Base-by-base conservation (phyloP, 352 stramenopile species). In the Globisporangium cylindrosporum region DNA sequence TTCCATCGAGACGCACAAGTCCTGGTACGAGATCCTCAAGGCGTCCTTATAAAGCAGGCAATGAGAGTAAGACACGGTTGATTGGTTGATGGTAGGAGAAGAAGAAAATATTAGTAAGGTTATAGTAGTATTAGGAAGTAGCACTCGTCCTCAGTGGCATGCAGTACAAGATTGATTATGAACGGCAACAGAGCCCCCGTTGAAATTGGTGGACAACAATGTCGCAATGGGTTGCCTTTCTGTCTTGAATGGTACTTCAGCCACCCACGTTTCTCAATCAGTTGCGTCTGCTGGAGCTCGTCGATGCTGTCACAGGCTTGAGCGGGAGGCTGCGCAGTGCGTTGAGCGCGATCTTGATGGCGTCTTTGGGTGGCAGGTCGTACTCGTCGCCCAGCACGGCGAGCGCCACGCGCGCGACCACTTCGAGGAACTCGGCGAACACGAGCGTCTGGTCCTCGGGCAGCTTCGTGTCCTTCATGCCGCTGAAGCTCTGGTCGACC, bases 281-380 rank as follows among this genome's bases (percentile, higher is more conserved):
- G 59, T 88, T 83, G 69, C 77, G 71, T 51, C 64, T 55, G 34
- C 65, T 71, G 9, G 14, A 38, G 32, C 32, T 38, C 43, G 56
- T 56, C n/a, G 24, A 10, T 25, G 58, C 6, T 1, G 25, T 18
- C 5, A 24, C 64, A 24, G 64, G 29, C 48, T 75, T 78, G 59
- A 80, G 43, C 10, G 84, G 82, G 20, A 91, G 65, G 14, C 79
- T 86, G 20, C 82, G 82, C 56, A 91, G 56, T n/a, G 86, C 86
- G 63, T 94, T 81, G 41, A 94, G 67, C 4, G 83, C 85, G 57
- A 94, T 82, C 71, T 86, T 90, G 70, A 93, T 92, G 27, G 84
- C 82, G 49, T 93, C 84, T 56, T 75, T 76, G 4, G 79, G 74
- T 15, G 84, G 78, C 27, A 95, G 65, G 34, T 82, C 79, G 53